A percentile compares a stretch with the other conserved stretches of the same genome.
These are phyloP conservation scores for Hippophae gyantsensis DNA, from an alignment of 306 rosid genomes.

Conservation along the genomic window DNA sequence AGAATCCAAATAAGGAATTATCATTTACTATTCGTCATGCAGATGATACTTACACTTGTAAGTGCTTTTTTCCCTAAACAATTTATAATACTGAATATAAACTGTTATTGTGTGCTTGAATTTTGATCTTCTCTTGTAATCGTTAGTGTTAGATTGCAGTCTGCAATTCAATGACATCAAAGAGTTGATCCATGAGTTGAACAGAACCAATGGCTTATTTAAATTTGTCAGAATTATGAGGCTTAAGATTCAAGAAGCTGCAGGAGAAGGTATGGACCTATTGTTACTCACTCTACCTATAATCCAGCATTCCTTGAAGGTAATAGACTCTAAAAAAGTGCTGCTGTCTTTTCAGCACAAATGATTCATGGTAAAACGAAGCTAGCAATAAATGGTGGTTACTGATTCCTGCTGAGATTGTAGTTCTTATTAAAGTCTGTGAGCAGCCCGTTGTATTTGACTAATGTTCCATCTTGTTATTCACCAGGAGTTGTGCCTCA, in stretches of 20 bases:
- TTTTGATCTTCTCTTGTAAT: conserved; percentile 1
- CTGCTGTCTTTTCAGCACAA: not conserved
- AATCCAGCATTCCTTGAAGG: conserved; percentile 16
- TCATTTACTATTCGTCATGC: not conserved
- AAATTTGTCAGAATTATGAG: conserved; percentile 79
- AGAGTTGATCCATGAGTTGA: conserved; percentile 58
- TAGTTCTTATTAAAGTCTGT: too few species aligned
- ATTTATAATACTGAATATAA: conserved; percentile 3
- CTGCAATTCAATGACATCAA: conserved; percentile 45
- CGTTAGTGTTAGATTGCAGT: conserved; percentile 65
- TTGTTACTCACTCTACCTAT: not conserved
- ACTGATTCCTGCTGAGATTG: not conserved
- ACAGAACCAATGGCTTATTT: conserved; percentile 70
- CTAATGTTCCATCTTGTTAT: conserved; percentile 9
- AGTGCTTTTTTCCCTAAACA: conserved; percentile 22
- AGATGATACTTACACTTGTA: conserved; percentile 50
- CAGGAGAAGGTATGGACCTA: conserved; percentile 43
- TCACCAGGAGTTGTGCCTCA: conserved; percentile 35
- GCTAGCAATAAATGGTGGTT: not conserved
- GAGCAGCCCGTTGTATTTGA: not conserved
- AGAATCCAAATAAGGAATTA: not conserved
- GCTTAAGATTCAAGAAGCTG: conserved; percentile 60
- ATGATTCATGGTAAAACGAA: not conserved
- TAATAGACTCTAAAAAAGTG: not conserved
- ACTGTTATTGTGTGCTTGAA: conserved; percentile 8